These are phyloP conservation scores for Tricholoma saponaceum DNA, from an alignment of 768 basidiomycete species.

Conservation along the genomic window DNA sequence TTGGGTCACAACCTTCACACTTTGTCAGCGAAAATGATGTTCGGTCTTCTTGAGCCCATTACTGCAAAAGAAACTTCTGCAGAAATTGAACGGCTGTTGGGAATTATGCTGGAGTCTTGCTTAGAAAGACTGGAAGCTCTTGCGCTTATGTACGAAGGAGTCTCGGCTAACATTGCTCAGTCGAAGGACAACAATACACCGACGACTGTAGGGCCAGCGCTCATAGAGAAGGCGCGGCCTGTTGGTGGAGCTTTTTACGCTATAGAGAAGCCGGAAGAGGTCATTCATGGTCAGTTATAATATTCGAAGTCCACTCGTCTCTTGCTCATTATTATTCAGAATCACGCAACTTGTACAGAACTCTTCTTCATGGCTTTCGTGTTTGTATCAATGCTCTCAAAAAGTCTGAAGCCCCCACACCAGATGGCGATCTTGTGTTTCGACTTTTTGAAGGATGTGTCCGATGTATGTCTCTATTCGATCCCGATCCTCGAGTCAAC, in stretches of 20 bases:
- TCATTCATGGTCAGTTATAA: slow-evolving; percentile 62
- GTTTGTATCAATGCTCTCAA: slow-evolving; percentile 72
- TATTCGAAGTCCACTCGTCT: neutral
- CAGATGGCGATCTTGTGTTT: slow-evolving; percentile 84
- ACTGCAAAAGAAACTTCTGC: slow-evolving; percentile 67
- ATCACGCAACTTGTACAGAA: slow-evolving; percentile 80
- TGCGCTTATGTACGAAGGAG: slow-evolving; percentile 56
- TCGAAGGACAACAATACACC: slow-evolving; percentile 42
- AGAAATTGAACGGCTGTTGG: slow-evolving; percentile 66
- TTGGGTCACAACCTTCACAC: slow-evolving; percentile 80
- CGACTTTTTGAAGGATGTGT: slow-evolving; percentile 85
- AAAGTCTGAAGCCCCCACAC: slow-evolving; percentile 71
- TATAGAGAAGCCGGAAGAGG: slow-evolving; percentile 77
- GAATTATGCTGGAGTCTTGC: slow-evolving; percentile 75
- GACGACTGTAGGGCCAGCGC: slow-evolving; percentile 46
- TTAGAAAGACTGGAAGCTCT: slow-evolving; percentile 84
- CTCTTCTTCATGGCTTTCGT: slow-evolving; percentile 85
- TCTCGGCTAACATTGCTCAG: slow-evolving; percentile 43
- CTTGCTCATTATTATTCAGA: slow-evolving; percentile 44
- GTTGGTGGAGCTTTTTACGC: slow-evolving; percentile 75
- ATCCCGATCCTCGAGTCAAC: slow-evolving; percentile 60
- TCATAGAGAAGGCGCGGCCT: slow-evolving; percentile 85
- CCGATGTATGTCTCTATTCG: slow-evolving; percentile 81
- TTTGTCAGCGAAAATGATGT: slow-evolving; percentile 89
- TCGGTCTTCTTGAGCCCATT: slow-evolving; percentile 83